Conservation (phyloP, 257 asterid genomes). For the Nyctanthes arbortristis region DNA sequence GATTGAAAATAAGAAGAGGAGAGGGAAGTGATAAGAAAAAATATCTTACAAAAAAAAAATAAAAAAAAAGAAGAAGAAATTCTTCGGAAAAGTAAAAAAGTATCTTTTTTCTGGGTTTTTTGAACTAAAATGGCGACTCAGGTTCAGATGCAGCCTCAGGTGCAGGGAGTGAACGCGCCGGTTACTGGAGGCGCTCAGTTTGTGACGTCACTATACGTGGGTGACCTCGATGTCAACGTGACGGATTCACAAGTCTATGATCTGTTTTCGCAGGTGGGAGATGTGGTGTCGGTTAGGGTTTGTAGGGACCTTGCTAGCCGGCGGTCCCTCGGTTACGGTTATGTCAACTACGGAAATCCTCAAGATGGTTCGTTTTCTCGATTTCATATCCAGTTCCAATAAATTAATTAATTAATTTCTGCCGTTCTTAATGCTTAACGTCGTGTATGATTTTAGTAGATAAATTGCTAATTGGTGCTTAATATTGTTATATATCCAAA, state of each 20-base stretch:
- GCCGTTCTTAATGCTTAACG: no score
- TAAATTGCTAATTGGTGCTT: not conserved
- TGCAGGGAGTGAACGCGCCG: slow-evolving; percentile 46
- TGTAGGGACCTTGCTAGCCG: no score
- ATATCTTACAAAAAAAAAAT: no score
- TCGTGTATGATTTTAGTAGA: not conserved
- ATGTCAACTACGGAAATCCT: slow-evolving; percentile 75
- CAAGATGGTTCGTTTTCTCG: slow-evolving; percentile 62
- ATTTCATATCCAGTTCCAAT: not conserved
- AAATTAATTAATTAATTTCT: not conserved
- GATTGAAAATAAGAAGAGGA: slow-evolving; percentile 71
- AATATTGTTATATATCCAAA: not conserved
- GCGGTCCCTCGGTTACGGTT: slow-evolving; percentile 53
- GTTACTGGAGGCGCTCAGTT: slow-evolving; percentile 48
- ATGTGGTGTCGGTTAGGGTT: no score
- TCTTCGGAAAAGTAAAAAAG: slow-evolving; percentile 27
- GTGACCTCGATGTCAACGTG: no score
- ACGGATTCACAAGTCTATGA: no score
- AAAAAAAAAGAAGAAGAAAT: slow-evolving; percentile 39
- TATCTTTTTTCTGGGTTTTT: slow-evolving; percentile 1
- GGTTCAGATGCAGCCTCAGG: slow-evolving; percentile 74
- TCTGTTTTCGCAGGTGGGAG: no score
- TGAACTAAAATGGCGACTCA: slow-evolving; percentile 68
- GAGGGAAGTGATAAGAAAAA: slow-evolving; percentile 66
- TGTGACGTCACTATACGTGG: slow-evolving; percentile 75